Evolutionary conservation across 2,329 filamentous ascomycete genomes (phyloP).

Genomic region (Microascus cirrosus): DNA sequence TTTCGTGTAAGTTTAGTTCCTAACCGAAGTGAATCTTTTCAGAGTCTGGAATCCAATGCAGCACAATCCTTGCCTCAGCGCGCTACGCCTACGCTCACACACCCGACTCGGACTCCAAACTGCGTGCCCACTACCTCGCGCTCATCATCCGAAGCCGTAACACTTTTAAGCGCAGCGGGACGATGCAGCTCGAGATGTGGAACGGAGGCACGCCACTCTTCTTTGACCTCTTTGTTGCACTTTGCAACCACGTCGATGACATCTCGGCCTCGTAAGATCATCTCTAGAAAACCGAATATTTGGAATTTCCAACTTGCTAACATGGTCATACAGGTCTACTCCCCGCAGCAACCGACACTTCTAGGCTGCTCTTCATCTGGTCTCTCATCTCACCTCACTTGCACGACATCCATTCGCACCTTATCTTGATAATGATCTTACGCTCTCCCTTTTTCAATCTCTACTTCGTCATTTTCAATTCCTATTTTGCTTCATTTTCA

Average conservation of each 20-base stretch:
- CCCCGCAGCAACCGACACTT: conserved; percentile 5
- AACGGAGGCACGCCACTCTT: conserved; percentile 81
- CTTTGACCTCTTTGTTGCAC: conserved; percentile 95
- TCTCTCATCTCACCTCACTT: not conserved
- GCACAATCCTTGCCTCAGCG: conserved; percentile 81
- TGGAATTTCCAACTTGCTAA: not conserved
- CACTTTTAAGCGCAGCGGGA: conserved; percentile 96
- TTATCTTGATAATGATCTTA: conserved; percentile 1
- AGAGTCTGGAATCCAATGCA: conserved; percentile 79
- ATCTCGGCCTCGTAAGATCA: conserved; percentile 26
- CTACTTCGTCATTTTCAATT: not conserved
- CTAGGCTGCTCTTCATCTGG: not conserved
- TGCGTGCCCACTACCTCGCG: conserved; percentile 94
- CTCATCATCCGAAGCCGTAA: conserved; percentile 95
- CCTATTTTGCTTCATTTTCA: not conserved
- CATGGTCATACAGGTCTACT: not conserved
- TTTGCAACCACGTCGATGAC: conserved; percentile 98
- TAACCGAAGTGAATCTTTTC: not conserved
- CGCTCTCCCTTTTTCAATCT: not conserved
- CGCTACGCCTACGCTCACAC: conserved; percentile 95
- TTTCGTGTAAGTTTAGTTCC: not conserved
- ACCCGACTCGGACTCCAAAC: conserved; percentile 79
- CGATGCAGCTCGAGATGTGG: conserved; percentile 99
- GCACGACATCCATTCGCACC: not conserved
- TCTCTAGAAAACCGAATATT: not conserved